Percentiles rank a stretch among this genome's conserved stretches.
Evolutionary conservation across 148 eudicot species (phyloP).

Genomic region (Drosera capensis): DNA sequence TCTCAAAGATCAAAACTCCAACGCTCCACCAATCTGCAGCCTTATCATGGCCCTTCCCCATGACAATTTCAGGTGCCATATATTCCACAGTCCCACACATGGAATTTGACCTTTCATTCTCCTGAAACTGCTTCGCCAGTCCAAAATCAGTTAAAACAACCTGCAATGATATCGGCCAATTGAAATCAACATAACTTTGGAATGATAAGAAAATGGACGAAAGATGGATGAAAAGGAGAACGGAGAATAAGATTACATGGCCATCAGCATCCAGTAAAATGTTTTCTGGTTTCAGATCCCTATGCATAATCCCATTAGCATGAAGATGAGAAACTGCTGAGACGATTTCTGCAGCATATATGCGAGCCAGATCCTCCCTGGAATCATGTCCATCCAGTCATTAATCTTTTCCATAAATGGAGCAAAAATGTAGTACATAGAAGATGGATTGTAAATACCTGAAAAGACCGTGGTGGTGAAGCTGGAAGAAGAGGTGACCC

Average conservation of each 20-base stretch:
- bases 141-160: constrained; percentile 86
- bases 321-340: constrained; percentile 95
- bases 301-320: constrained; percentile 83
- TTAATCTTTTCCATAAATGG: constrained; percentile 2
- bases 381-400: constrained; percentile 10
- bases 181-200: background rate
- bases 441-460: constrained; percentile 17
- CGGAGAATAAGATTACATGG: constrained; percentile 37
- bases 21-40: constrained; percentile 99
- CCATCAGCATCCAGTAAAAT: constrained; percentile 89
- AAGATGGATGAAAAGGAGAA: constrained; percentile 2
- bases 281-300: constrained; percentile 96
- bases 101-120: constrained; percentile 61
- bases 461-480: constrained; percentile 65
- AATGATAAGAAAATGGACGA: background rate
- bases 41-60: constrained; percentile 83
- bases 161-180: too few relatives aligned
- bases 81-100: constrained; percentile 83
- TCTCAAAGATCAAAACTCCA: constrained; percentile 71
- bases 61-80: constrained; percentile 86
- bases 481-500: constrained; percentile 89
- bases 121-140: constrained; percentile 66
- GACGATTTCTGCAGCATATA: constrained; percentile 81
- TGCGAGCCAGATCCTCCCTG: constrained; percentile 93
- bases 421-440: background rate